phyloP scores from a whole-genome alignment of 208 protist genomes.

The Tritrichomonas musculus region DNA sequence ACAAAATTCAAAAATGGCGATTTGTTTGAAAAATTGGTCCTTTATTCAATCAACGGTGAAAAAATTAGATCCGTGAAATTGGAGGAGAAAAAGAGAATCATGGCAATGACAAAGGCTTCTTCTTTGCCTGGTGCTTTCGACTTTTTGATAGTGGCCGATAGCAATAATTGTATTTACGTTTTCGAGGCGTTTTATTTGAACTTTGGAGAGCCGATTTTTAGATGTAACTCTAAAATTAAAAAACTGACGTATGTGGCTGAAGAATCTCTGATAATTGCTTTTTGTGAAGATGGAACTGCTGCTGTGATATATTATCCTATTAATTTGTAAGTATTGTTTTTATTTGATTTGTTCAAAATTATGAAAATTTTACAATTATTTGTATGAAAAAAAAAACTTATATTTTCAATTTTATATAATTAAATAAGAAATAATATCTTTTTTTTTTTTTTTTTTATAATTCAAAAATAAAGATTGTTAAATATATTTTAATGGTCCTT shows the following conservation, averaged over 20 bases:
- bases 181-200: not conserved
- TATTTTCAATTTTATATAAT: not conserved
- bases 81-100: not conserved
- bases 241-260: not conserved
- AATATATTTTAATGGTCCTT: not conserved
- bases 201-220: not conserved
- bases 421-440: not conserved
- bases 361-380: not conserved
- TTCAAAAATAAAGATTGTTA: not conserved
- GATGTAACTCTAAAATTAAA: not conserved
- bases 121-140: not conserved
- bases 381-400: not conserved
- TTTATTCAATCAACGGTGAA: not conserved
- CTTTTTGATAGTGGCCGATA: not conserved
- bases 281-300: not conserved
- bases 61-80: not conserved
- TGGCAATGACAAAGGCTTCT: not conserved
- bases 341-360: too few species aligned
- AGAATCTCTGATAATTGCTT: not conserved
- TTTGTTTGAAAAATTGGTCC: not conserved
- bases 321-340: too few species aligned
- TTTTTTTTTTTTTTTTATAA: not conserved
- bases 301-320: not conserved
- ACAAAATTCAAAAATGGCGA: not conserved
- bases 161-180: not conserved